These are phyloP conservation scores for Cornus suecica DNA, from an alignment of 148 eudicot genomes.

Conservation along the genomic window DNA sequence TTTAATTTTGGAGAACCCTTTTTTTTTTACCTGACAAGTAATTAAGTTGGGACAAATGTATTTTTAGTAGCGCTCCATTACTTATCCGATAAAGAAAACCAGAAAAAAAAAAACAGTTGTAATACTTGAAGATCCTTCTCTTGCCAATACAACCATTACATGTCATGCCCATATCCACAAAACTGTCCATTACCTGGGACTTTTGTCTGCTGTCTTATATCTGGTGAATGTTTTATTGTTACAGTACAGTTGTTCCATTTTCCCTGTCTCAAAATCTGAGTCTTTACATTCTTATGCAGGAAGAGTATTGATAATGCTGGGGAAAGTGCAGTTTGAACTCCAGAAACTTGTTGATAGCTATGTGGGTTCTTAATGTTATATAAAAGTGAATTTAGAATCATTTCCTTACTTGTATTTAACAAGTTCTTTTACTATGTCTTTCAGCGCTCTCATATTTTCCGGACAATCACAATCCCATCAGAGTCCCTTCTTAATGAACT, in stretches of 20 bases:
- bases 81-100: too few relatives aligned
- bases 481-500: conserved; percentile 95
- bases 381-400: neutral
- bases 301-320: conserved; percentile 79
- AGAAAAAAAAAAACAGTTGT: too few relatives aligned
- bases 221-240: neutral
- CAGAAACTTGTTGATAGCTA: conserved; percentile 85
- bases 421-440: conserved; percentile 20
- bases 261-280: neutral
- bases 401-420: conserved; percentile 7
- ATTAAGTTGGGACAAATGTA: too few relatives aligned
- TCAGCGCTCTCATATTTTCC: conserved; percentile 83
- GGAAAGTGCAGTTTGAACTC: conserved; percentile 80
- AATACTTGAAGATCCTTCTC: too few relatives aligned
- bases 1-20: too few relatives aligned
- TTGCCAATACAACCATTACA: too few relatives aligned
- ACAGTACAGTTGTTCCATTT: neutral
- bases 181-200: neutral
- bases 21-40: too few relatives aligned
- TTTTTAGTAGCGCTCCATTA: too few relatives aligned
- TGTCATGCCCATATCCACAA: neutral
- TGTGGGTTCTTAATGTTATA: conserved; percentile 46
- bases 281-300: conserved; percentile 43
- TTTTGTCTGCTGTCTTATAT: neutral
- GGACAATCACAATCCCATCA: conserved; percentile 85